Conservation (phyloP, 805 yeast species). For the Spathaspora sp. region DNA sequence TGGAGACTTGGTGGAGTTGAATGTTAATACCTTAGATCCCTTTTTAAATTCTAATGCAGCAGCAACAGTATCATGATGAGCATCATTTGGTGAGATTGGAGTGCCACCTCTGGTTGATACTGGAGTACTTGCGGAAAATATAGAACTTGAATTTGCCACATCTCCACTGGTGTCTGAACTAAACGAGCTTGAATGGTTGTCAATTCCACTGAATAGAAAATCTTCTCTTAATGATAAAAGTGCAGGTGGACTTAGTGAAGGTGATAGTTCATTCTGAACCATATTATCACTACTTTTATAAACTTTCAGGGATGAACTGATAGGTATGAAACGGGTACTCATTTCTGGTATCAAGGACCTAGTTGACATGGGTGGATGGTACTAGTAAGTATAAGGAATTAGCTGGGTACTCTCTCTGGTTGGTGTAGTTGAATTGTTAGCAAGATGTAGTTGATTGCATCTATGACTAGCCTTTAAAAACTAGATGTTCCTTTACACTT, state of each 20-base stretch:
- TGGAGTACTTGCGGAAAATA: background rate
- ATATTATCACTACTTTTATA: constrained; percentile 6
- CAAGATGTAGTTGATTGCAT: background rate
- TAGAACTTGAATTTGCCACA: constrained; percentile 1
- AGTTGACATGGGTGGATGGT: background rate
- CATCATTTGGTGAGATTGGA: background rate
- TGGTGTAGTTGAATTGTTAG: background rate
- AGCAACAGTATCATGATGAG: constrained; percentile 27
- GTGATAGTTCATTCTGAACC: background rate
- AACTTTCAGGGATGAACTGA: constrained; percentile 14
- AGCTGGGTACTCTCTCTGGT: background rate
- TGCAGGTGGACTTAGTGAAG: background rate
- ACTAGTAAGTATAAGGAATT: background rate
- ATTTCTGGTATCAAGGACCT: constrained; percentile 6
- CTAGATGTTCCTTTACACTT: background rate
- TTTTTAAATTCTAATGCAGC: constrained; percentile 46
- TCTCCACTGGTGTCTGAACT: background rate
- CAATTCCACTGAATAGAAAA: constrained; percentile 10
- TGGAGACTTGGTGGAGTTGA: constrained; percentile 6
- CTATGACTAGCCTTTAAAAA: background rate
- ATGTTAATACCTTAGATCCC: constrained; percentile 39
- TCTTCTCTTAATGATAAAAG: constrained; percentile 16
- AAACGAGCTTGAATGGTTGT: background rate
- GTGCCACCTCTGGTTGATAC: background rate
- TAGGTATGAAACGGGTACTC: constrained; percentile 15